These are phyloP conservation scores for Colletotrichum cordylinicola DNA, from an alignment of 2,329 filamentous ascomycete genomes.

Conservation along the genomic window DNA sequence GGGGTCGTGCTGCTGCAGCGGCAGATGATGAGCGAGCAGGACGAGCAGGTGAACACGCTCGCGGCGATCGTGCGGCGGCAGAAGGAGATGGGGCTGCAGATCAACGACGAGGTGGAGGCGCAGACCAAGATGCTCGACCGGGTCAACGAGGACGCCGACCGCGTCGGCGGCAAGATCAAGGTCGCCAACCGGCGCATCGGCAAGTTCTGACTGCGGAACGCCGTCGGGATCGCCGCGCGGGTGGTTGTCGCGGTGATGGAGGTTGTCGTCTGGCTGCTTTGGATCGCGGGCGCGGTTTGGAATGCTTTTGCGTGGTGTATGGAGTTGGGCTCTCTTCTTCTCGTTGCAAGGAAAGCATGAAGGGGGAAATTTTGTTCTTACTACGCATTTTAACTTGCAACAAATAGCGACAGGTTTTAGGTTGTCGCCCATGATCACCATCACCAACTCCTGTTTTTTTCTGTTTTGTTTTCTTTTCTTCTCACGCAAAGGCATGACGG, in stretches of 20 bases:
- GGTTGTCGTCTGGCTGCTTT: conserved; percentile 35
- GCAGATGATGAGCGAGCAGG: conserved; percentile 77
- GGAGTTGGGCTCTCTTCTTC: conserved; percentile 20
- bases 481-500: neutral
- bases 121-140: conserved; percentile 75
- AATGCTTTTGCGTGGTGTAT: conserved; percentile 24
- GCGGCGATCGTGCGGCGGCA: conserved; percentile 74
- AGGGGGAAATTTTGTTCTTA: neutral
- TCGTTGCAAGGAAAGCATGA: neutral
- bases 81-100: conserved; percentile 78
- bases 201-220: conserved; percentile 59
- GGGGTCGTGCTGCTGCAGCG: conserved; percentile 77
- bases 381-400: neutral
- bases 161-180: conserved; percentile 71
- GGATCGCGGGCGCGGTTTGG: conserved; percentile 28
- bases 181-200: conserved; percentile 76
- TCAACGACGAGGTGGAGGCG: conserved; percentile 74
- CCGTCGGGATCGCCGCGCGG: conserved; percentile 28
- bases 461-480: neutral
- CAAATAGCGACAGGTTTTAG: neutral
- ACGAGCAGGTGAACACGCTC: conserved; percentile 73
- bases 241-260: conserved; percentile 32
- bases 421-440: neutral
- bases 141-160: conserved; percentile 70
- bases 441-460: neutral